phyloP scores from a whole-genome alignment of 192 early-diverging fungal genomes.

The Coemansia sp. region DNA sequence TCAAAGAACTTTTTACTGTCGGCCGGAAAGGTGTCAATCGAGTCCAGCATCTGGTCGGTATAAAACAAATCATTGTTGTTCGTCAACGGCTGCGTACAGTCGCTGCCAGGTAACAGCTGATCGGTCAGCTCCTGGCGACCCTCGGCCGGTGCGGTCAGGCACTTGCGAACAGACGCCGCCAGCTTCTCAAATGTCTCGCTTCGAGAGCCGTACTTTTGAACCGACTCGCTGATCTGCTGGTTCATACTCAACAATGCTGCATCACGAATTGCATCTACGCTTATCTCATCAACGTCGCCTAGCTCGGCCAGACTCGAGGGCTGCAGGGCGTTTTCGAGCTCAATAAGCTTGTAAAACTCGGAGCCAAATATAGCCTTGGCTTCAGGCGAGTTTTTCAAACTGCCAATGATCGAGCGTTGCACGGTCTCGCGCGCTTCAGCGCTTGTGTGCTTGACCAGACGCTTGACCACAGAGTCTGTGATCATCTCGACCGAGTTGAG shows the following conservation, averaged over 20 bases:
- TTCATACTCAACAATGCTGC: constrained; percentile 8
- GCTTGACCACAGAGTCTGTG: constrained; percentile 15
- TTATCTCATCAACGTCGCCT: neutral
- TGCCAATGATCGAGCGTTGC: constrained; percentile 14
- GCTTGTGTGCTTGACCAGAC: neutral
- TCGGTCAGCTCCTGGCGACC: constrained; percentile 13
- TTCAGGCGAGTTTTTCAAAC: constrained; percentile 17
- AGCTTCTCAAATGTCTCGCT: constrained; percentile 2
- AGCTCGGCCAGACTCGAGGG: constrained; percentile 8
- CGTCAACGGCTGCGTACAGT: neutral
- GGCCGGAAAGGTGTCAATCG: constrained; percentile 57
- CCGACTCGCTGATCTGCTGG: constrained; percentile 14
- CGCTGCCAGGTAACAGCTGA: constrained; percentile 9
- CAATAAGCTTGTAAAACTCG: constrained; percentile 13
- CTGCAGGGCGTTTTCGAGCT: constrained; percentile 16
- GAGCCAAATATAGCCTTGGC: constrained; percentile 18
- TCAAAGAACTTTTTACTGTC: constrained; percentile 95
- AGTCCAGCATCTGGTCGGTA: constrained; percentile 46
- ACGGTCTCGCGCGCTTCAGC: constrained; percentile 8
- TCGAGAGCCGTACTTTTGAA: constrained; percentile 13
- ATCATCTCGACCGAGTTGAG: constrained; percentile 21
- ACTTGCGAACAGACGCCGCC: constrained; percentile 11
- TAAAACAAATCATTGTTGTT: constrained; percentile 53
- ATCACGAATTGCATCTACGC: neutral
- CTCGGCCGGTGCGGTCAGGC: constrained; percentile 9